Percentiles rank a stretch among this genome's conserved stretches.
Conservation (phyloP, 257 asterid species). For the Verbena officinalis region DNA sequence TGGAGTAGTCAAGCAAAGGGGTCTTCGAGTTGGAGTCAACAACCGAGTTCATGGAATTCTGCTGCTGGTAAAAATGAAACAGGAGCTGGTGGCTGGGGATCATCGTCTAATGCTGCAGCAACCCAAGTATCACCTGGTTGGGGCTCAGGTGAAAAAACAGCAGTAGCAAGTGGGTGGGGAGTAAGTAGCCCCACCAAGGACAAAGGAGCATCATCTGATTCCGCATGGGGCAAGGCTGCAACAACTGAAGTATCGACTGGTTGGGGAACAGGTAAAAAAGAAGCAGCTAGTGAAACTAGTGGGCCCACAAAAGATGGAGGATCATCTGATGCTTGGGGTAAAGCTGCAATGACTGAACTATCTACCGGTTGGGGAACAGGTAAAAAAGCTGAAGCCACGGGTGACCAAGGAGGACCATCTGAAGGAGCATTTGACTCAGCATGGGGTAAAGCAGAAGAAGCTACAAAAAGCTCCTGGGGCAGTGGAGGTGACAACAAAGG, state of each 20-base stretch:
- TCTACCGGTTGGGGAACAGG: constrained; percentile 34
- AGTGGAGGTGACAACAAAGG: constrained; percentile 51
- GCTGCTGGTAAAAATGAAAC: constrained; percentile 21
- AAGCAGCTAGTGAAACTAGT: constrained; percentile 30
- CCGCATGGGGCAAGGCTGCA: constrained; percentile 41
- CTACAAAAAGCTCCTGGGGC: constrained; percentile 42
- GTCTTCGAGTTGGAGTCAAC: too few relatives aligned
- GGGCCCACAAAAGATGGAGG: constrained; percentile 27
- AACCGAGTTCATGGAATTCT: constrained; percentile 23
- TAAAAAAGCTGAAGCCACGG: constrained; percentile 23
- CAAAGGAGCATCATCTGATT: constrained; percentile 34
- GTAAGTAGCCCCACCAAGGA: constrained; percentile 21
- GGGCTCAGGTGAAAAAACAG: constrained; percentile 17
- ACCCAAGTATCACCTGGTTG: constrained; percentile 29
- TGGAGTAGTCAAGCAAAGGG: constrained; percentile 40
- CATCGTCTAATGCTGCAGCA: constrained; percentile 32
- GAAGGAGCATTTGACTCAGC: constrained; percentile 35
- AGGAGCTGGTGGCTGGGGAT: constrained; percentile 37
- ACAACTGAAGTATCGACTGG: constrained; percentile 38
- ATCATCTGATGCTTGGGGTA: constrained; percentile 45
- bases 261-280: constrained; percentile 41
- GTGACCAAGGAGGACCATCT: constrained; percentile 19
- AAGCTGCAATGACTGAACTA: constrained; percentile 37
- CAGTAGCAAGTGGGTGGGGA: not conserved
- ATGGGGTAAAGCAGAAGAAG: constrained; percentile 50